Conservation (phyloP, 441 rosid genomes). For the Adansonia madagascariensis region DNA sequence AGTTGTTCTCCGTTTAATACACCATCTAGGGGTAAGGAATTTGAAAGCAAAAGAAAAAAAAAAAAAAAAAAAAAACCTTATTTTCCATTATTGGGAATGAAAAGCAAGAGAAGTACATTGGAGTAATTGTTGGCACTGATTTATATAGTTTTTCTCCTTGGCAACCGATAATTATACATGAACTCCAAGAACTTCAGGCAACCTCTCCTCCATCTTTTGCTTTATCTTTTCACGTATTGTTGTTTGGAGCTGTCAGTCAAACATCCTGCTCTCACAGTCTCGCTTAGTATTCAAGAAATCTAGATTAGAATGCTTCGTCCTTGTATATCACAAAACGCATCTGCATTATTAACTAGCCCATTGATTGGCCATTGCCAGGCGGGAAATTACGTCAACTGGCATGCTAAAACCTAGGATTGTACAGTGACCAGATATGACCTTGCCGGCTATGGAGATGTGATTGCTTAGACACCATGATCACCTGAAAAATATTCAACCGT, state of each 20-base stretch:
- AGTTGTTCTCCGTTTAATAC: not conserved
- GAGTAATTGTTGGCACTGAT: not conserved
- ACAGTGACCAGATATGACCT: not conserved
- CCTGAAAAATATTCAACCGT: conserved; percentile 5
- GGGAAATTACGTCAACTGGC: not conserved
- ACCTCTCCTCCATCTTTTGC: not conserved
- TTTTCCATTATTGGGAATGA: too few species aligned
- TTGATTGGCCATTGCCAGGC: not conserved
- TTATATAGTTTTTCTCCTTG: too few species aligned
- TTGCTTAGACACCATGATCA: not conserved
- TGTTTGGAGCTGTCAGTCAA: not conserved
- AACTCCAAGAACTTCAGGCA: not conserved
- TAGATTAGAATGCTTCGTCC: not conserved
- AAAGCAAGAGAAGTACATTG: too few species aligned
- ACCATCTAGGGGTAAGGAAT: not conserved
- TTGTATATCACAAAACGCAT: not conserved
- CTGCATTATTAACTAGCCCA: not conserved
- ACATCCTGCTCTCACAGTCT: not conserved
- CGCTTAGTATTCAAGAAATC: not conserved
- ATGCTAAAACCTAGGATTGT: conserved; percentile 10
- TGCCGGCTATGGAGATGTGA: conserved; percentile 6
- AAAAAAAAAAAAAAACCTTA: too few species aligned
- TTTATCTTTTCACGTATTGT: not conserved
- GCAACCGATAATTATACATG: not conserved
- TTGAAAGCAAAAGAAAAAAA: too few species aligned